Conservation (phyloP, 495 filamentous ascomycete species). For the Daldinia childiae region DNA sequence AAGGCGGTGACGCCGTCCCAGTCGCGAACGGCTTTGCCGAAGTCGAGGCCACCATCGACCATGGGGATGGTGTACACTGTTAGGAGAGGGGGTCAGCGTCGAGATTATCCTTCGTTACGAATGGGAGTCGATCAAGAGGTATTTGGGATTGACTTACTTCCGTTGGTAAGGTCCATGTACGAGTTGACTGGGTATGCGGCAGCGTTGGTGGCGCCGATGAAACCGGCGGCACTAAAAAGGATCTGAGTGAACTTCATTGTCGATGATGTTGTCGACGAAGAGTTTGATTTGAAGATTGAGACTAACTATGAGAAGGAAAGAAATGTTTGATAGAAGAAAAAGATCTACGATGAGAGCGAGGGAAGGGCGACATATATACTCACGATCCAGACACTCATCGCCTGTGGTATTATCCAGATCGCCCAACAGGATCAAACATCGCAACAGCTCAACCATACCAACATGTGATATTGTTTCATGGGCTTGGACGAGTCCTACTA, state of each 20-base stretch:
- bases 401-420: too few species aligned
- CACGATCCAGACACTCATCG: too few species aligned
- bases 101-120: background rate
- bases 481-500: too few species aligned
- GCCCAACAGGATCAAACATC: too few species aligned
- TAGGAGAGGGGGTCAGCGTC: background rate
- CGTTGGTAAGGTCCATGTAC: constrained; percentile 9
- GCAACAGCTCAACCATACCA: too few species aligned
- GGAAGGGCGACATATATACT: too few species aligned
- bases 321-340: too few species aligned
- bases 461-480: too few species aligned
- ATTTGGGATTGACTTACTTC: constrained; percentile 23
- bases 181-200: background rate
- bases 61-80: constrained; percentile 35
- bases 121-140: background rate
- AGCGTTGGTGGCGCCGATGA: constrained; percentile 2
- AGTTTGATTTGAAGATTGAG: too few species aligned
- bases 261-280: background rate
- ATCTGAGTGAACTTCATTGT: constrained; percentile 29
- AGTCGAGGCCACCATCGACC: constrained; percentile 13
- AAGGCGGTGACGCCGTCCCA: background rate
- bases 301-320: too few species aligned
- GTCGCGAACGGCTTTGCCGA: background rate
- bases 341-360: too few species aligned
- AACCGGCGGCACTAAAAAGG: constrained; percentile 6